phyloP scores from a whole-genome alignment of 495 filamentous ascomycete species.

The Aspergillus kassunensis region DNA sequence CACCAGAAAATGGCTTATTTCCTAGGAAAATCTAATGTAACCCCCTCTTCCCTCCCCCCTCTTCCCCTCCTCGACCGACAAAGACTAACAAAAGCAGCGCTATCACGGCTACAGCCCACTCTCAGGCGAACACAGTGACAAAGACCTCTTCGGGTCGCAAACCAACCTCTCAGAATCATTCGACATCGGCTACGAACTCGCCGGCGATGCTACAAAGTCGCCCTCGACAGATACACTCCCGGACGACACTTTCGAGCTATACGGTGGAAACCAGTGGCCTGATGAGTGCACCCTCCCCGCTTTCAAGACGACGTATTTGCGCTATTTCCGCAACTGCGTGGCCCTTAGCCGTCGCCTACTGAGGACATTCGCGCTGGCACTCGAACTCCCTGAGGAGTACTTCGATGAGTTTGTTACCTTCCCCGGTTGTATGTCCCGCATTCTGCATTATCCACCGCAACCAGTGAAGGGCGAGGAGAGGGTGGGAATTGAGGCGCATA shows the following conservation, averaged over 20 bases:
- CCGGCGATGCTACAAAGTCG: conserved; percentile 24
- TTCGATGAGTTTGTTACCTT: conserved; percentile 41
- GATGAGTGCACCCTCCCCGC: conserved; percentile 17
- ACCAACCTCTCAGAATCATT: conserved; percentile 34
- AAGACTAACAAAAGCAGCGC: conserved; percentile 19
- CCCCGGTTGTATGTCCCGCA: conserved; percentile 39
- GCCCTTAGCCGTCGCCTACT: conserved; percentile 32
- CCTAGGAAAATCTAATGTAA: conserved; percentile 33
- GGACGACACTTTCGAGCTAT: conserved; percentile 18
- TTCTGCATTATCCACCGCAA: conserved; percentile 45
- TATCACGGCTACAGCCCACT: conserved; percentile 33
- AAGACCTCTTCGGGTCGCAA: conserved; percentile 11
- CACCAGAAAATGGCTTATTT: conserved; percentile 45
- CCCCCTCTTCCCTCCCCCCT: not conserved
- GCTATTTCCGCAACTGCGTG: conserved; percentile 28
- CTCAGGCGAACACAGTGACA: conserved; percentile 24
- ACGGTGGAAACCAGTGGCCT: conserved; percentile 31
- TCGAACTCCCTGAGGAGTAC: conserved; percentile 37
- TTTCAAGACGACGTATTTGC: conserved; percentile 16
- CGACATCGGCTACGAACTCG: conserved; percentile 38
- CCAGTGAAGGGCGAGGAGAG: conserved; percentile 27
- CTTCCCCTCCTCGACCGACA: no score
- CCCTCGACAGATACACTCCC: conserved; percentile 12
- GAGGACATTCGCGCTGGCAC: conserved; percentile 43
- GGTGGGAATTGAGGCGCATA: conserved; percentile 46